Conservation (phyloP, 177 flowering plant genomes). For the Telopea speciosissima region DNA sequence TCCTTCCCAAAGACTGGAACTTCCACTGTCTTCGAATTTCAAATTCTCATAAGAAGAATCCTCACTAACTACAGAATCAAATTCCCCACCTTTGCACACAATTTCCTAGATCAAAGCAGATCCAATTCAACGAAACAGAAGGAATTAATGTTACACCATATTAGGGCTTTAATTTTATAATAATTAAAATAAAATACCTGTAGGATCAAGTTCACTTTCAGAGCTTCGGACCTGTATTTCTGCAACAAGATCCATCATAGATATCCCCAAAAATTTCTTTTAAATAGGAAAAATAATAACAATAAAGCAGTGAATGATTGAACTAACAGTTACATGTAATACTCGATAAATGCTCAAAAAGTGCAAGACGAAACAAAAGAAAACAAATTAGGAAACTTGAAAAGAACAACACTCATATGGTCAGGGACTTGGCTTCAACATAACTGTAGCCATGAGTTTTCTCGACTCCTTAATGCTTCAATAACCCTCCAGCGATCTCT, state of each 20-base stretch:
- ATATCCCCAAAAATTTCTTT: not conserved
- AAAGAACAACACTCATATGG: too few species aligned
- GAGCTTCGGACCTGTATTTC: conserved; percentile 45
- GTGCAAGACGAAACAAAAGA: too few species aligned
- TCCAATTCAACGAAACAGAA: not conserved
- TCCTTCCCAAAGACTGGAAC: conserved; percentile 13
- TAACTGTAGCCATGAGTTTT: too few species aligned
- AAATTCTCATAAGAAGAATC: conserved; percentile 16
- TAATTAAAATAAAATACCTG: conserved; percentile 38
- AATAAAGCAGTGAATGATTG: not conserved
- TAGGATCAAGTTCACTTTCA: conserved; percentile 38
- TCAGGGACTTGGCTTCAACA: too few species aligned
- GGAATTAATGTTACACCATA: too few species aligned
- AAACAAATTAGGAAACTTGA: too few species aligned
- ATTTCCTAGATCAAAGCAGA: conserved; percentile 44
- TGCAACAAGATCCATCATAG: conserved; percentile 24
- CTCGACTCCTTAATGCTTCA: too few species aligned
- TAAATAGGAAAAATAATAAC: conserved; percentile 4
- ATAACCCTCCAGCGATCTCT: too few species aligned
- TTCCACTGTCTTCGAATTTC: conserved; percentile 14
- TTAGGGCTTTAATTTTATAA: not conserved
- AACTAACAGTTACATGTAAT: conserved; percentile 36
- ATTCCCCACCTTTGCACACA: conserved; percentile 46
- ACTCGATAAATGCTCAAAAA: conserved; percentile 47
- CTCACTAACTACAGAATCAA: conserved; percentile 23